These are phyloP conservation scores for Plenodomus tracheiphilus DNA, from an alignment of 2,329 filamentous ascomycete species.

Conservation along the genomic window DNA sequence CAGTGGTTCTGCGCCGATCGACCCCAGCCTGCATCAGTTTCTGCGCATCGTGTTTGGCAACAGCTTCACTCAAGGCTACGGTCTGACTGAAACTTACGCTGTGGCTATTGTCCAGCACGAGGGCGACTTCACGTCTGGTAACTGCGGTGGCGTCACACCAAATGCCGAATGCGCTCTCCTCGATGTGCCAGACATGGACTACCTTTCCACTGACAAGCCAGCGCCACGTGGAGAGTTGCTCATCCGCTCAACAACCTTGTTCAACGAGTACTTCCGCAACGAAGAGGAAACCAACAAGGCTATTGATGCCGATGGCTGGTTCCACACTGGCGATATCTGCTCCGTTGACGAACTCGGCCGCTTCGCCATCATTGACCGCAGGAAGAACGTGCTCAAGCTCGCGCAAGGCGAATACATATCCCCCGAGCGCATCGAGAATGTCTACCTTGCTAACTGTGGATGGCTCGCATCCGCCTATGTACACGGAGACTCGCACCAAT, in stretches of 20 bases:
- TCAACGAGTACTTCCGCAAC: slow-evolving; percentile 89
- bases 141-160: slow-evolving; percentile 74
- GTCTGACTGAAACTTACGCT: slow-evolving; percentile 91
- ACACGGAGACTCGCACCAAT: slow-evolving; percentile 84
- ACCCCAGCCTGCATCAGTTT: slow-evolving; percentile 86
- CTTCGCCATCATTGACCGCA: slow-evolving; percentile 90
- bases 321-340: slow-evolving; percentile 92
- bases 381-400: slow-evolving; percentile 99
- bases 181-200: slow-evolving; percentile 93
- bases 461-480: slow-evolving; percentile 82
- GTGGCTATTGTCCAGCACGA: slow-evolving; percentile 69
- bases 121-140: slow-evolving; percentile 75
- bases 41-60: slow-evolving; percentile 80
- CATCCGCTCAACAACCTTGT: slow-evolving; percentile 76
- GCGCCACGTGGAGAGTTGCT: slow-evolving; percentile 88
- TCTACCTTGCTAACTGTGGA: slow-evolving; percentile 80
- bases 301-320: slow-evolving; percentile 90
- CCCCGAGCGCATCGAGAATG: slow-evolving; percentile 94
- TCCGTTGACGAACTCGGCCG: slow-evolving; percentile 82
- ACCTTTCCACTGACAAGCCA: slow-evolving; percentile 83
- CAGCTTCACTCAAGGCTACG: slow-evolving; percentile 84
- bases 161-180: slow-evolving; percentile 75
- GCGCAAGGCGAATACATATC: slow-evolving; percentile 98
- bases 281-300: slow-evolving; percentile 81
- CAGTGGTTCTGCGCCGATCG: slow-evolving; percentile 87